phyloP scores from a whole-genome alignment of 352 stramenopile genomes.

The Globisporangium echinulatum region DNA sequence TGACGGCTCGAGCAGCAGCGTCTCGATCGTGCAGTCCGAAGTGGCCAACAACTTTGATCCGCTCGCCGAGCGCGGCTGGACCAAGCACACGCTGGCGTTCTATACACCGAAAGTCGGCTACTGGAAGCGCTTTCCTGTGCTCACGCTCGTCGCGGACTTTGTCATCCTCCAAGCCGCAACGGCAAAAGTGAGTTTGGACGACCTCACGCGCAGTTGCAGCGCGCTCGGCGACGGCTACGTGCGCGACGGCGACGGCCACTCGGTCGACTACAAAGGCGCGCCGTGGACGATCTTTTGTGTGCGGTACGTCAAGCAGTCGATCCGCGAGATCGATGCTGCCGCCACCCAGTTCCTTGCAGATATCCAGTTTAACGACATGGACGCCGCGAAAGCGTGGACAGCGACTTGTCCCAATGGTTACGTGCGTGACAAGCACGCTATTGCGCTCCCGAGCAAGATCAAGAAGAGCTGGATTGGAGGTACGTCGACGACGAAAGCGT shows the following conservation, averaged over 20 bases:
- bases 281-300: slow-evolving; percentile 45
- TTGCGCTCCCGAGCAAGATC: slow-evolving; percentile 31
- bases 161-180: slow-evolving; percentile 22
- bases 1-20: background rate
- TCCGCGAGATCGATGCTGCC: slow-evolving; percentile 23
- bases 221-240: slow-evolving; percentile 20
- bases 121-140: slow-evolving; percentile 21
- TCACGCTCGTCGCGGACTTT: slow-evolving; percentile 31
- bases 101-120: slow-evolving; percentile 16
- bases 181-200: slow-evolving; percentile 21
- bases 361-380: slow-evolving; percentile 30
- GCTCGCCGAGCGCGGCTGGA: slow-evolving; percentile 25
- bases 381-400: slow-evolving; percentile 17
- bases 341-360: slow-evolving; percentile 19
- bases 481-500: slow-evolving; percentile 19
- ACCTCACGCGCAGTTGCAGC: slow-evolving; percentile 21
- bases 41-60: slow-evolving; percentile 18
- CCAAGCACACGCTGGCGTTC: slow-evolving; percentile 12
- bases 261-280: slow-evolving; percentile 32
- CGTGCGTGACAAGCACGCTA: slow-evolving; percentile 19
- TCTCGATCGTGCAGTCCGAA: slow-evolving; percentile 29
- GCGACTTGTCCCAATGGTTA: slow-evolving; percentile 22
- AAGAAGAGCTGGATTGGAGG: slow-evolving; percentile 27
- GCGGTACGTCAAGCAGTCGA: slow-evolving; percentile 17
- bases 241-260: slow-evolving; percentile 38